Evolutionary conservation across 495 filamentous ascomycete genomes (phyloP).

Genomic region (Xylaria telfairii): DNA sequence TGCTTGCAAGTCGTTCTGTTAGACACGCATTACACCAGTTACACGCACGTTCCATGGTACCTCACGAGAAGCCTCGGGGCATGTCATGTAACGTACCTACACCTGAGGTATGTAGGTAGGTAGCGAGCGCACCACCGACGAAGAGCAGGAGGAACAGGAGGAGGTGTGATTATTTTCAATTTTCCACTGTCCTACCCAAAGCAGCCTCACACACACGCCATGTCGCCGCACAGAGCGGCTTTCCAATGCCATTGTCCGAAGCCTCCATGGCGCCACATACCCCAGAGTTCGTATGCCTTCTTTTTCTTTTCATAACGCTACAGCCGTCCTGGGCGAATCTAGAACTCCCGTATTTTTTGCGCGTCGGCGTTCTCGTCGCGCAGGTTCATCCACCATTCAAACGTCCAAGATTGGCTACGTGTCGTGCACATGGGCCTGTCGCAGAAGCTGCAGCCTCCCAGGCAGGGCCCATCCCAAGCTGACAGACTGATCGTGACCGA

Average conservation of each 20-base stretch:
- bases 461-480: conserved; percentile 21
- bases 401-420: conserved; percentile 25
- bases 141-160: no score
- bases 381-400: conserved; percentile 16
- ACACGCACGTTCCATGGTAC: conserved; percentile 8
- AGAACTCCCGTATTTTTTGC: conserved; percentile 12
- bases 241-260: neutral
- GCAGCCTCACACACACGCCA: conserved; percentile 10
- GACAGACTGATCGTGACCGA: conserved; percentile 27
- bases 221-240: neutral
- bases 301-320: neutral
- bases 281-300: neutral
- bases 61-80: neutral
- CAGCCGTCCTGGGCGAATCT: neutral
- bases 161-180: neutral
- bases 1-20: conserved; percentile 1
- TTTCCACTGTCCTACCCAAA: conserved; percentile 4
- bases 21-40: neutral
- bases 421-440: conserved; percentile 31
- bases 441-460: conserved; percentile 30
- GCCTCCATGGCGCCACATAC: neutral
- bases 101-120: no score
- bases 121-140: conserved; percentile 7
- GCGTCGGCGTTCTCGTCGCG: conserved; percentile 12
- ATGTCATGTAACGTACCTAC: neutral